Base-by-base conservation (phyloP, 2,329 filamentous ascomycete genomes). In the Ceratocystis destructans region DNA sequence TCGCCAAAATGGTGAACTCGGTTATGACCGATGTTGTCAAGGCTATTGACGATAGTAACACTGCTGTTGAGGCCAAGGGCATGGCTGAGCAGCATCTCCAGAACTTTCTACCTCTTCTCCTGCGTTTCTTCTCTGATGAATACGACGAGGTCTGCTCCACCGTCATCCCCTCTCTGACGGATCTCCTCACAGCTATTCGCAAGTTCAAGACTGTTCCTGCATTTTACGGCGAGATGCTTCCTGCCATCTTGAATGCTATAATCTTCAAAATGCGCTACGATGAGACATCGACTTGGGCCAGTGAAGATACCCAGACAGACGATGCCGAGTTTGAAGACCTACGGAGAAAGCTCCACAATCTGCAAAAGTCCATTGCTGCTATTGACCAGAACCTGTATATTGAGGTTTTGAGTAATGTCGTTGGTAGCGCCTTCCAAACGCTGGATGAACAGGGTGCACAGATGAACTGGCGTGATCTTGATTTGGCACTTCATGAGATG, bases 81-180 rank as follows among this genome's bases (percentile, higher is more conserved):
- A 88, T 86, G 71, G 93, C 94, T 63, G 90, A 94, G 71, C 86
- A 88, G 71, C 83, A 95, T 68, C 80, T 97, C 64, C 88, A 88
- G 73, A 83, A 84, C 50, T 97, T 97, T 74, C 79, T 96, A 33
- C 90, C 92, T 0, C 87, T 92, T 71, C 82, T 97, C 12, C 80
- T 99, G 63, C 89, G 93, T 48, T 96, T 96, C 79, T 96, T 99
- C 77, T 89, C 91, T 28, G 94, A 99, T 75, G 92, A 99, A 74
- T 99, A 95, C 75, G 94, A 99, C 75, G 94, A 99, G 77, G 87
- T 99, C 71, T 97, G 94, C 79, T 95, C 92, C 45, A 94, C 90
- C 12, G 90, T 97, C 67, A 96, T 99, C 69, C 89, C 92, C 25
- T 93, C 90, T 46, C 84, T 97, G 66, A 96, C 90, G 62, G 95